Conservation (phyloP, 2,329 filamentous ascomycete genomes). For the Alternaria brassicae region DNA sequence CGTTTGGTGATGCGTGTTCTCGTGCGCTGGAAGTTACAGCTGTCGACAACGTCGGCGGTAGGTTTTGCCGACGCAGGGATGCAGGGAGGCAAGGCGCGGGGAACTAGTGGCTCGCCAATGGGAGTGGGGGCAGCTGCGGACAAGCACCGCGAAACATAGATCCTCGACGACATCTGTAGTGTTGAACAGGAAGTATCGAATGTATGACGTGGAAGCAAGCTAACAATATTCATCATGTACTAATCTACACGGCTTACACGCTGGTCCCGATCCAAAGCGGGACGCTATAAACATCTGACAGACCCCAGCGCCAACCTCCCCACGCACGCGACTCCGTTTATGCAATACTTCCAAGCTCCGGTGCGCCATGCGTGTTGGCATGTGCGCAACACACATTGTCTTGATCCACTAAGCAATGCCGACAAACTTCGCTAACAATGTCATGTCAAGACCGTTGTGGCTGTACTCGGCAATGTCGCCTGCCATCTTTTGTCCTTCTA, state of each 20-base stretch:
- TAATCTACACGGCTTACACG: conserved; percentile 13
- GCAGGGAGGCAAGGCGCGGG: conserved; percentile 22
- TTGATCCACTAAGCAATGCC: conserved; percentile 9
- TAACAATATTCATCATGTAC: conserved; percentile 4
- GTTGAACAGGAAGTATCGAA: not conserved
- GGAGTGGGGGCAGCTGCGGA: not conserved
- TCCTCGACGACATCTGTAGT: not conserved
- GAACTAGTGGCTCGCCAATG: conserved; percentile 26
- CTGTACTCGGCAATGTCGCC: not conserved
- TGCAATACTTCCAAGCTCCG: conserved; percentile 15
- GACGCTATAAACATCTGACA: conserved; percentile 7
- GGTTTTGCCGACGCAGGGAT: conserved; percentile 30
- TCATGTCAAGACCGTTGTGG: not conserved
- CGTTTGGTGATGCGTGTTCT: conserved; percentile 18
- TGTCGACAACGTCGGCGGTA: conserved; percentile 42
- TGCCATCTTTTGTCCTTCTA: conserved; percentile 14
- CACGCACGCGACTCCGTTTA: conserved; percentile 12
- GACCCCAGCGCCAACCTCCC: conserved; percentile 7
- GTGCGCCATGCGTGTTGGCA: conserved; percentile 11
- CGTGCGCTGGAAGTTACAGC: conserved; percentile 31
- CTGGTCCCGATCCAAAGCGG: conserved; percentile 7
- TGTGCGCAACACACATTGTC: conserved; percentile 3
- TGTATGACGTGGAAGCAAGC: not conserved
- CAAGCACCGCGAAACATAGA: not conserved
- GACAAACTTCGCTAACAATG: conserved; percentile 10